Base-by-base conservation (phyloP, 345 rosid species). In the Populus simonii region DNA sequence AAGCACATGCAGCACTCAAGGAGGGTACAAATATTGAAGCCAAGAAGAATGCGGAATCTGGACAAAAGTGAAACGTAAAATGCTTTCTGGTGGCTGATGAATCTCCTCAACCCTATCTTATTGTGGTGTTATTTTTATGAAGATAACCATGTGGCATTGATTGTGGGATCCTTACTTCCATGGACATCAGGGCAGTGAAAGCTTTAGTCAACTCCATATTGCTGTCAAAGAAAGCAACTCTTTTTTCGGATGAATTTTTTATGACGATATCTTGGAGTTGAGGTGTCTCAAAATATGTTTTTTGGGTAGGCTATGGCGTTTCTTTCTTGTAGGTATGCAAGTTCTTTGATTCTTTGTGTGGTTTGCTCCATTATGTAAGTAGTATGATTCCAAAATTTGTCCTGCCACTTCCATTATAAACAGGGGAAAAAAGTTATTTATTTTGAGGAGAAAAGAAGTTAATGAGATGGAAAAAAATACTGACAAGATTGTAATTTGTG, bases 11-110 rank as follows among this genome's bases (percentile, higher is more conserved):
- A 39, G 90, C 94, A 49, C 91, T 95, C 3, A 92, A 85, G 83
- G 99, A 93, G 49, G 96, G 93, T 59, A 71, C 96, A 15, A 74
- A 76, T 84, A 92, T 91, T 3, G 99, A 93, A 80, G 88, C 79
- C 68, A 77, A 87, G 82, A 89, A 82, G 84, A 87, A 73, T 49
- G 68, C 82, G 72, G 68, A 79, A 41, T 51, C 76, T 35, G 81
- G 80, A 51, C 74, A 85, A 27, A 87, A 84, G 72, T 83, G 55
- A 73, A 63, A 53, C 33, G 31, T 27, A 23, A 9, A 38, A 72
- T 33, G 2, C 7, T 29, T 45, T 68, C 23, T 16, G 43, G 43
- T 6, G 18, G 73, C 33, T 69, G 47, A 16, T 69, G 75, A 53
- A 68, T 63, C 75, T 72, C 63, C 70, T 77, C 33, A 12, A 51